These are phyloP conservation scores for Stentor roeselii DNA, from an alignment of 73 alveolate species.

Conservation along the genomic window DNA sequence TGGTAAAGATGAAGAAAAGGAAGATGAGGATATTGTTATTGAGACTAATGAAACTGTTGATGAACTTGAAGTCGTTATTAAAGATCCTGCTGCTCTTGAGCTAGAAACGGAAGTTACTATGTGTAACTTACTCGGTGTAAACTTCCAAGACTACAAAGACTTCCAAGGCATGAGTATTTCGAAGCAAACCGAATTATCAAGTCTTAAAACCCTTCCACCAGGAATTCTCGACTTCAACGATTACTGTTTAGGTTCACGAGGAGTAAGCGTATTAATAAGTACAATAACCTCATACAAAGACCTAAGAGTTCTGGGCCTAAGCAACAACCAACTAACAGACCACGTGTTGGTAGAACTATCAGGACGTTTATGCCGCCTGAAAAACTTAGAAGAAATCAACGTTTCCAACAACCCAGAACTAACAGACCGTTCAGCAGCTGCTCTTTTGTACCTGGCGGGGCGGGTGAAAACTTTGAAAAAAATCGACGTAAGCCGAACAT, in stretches of 20 bases:
- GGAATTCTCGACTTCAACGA: not conserved
- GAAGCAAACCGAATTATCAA: not conserved
- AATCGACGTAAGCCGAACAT: not conserved
- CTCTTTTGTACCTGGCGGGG: not conserved
- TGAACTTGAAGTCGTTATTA: not conserved
- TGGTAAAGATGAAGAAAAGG: not conserved
- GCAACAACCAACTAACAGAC: not conserved
- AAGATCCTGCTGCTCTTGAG: conserved; percentile 6
- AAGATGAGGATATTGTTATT: not conserved
- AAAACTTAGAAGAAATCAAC: not conserved
- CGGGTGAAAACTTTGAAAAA: not conserved
- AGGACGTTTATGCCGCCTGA: not conserved
- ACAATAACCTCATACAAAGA: not conserved
- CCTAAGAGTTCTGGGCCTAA: not conserved
- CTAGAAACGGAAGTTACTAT: not conserved
- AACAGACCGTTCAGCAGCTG: not conserved
- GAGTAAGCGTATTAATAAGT: not conserved
- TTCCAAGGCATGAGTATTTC: conserved; percentile 1
- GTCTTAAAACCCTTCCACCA: not conserved
- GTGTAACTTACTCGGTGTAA: not conserved
- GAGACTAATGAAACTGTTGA: not conserved
- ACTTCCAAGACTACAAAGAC: not conserved
- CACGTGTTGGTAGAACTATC: not conserved
- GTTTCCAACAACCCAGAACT: not conserved
- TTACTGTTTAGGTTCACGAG: not conserved